Percentiles rank a stretch among this genome's conserved stretches.
Conservation (phyloP, 805 yeast species). For the Cyberlindnera americana region DNA sequence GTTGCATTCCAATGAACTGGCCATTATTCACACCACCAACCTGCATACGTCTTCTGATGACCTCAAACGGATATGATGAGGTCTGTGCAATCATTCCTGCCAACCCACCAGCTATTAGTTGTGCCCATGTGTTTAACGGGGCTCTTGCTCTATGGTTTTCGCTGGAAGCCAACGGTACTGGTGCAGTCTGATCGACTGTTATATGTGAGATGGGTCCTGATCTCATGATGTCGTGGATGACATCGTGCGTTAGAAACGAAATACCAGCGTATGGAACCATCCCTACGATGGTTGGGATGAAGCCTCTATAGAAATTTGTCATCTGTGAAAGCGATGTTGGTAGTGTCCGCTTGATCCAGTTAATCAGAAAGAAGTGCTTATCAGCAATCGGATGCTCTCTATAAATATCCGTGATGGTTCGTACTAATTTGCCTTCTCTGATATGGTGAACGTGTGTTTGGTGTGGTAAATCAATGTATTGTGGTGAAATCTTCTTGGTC, state of each 20-base stretch:
- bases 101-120: constrained; percentile 88
- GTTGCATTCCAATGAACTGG: constrained; percentile 47
- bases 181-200: constrained; percentile 35
- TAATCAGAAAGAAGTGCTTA: constrained; percentile 21
- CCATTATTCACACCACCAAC: constrained; percentile 77
- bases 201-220: constrained; percentile 50
- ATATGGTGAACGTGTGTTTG: constrained; percentile 22
- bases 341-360: constrained; percentile 19
- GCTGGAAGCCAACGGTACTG: constrained; percentile 3
- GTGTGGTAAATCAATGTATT: constrained; percentile 20
- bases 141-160: constrained; percentile 35
- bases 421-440: constrained; percentile 30
- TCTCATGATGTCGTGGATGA: constrained; percentile 81
- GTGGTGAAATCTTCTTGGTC: constrained; percentile 38
- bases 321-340: constrained; percentile 21
- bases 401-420: constrained; percentile 26
- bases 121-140: constrained; percentile 89
- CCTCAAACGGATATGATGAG: constrained; percentile 96
- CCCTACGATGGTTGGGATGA: constrained; percentile 88
- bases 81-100: constrained; percentile 96
- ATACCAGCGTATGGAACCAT: constrained; percentile 99
- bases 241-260: constrained; percentile 90
- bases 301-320: constrained; percentile 85
- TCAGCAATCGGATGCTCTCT: constrained; percentile 24
- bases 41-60: constrained; percentile 90